A percentile compares a stretch with the other conserved stretches of the same genome.
These are phyloP conservation scores for Podospora australis DNA, from an alignment of 495 filamentous ascomycete genomes.

Conservation along the genomic window DNA sequence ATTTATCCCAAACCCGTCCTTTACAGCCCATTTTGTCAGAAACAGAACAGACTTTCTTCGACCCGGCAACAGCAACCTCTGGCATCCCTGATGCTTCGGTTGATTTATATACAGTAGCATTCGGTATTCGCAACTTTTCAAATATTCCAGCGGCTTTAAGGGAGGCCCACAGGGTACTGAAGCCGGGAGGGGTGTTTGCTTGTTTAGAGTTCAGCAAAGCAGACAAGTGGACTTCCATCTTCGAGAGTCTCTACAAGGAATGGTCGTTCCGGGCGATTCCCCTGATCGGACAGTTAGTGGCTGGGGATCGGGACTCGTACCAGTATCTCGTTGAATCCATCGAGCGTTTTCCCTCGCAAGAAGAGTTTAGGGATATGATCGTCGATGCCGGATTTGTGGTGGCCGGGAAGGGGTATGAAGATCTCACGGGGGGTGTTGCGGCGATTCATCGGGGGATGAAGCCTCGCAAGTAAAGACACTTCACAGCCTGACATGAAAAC, in stretches of 20 bases:
- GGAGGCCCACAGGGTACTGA: constrained; percentile 81
- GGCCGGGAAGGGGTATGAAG: constrained; percentile 74
- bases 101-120: constrained; percentile 95
- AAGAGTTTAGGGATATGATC: constrained; percentile 81
- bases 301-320: constrained; percentile 90
- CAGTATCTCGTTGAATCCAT: constrained; percentile 99
- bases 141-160: constrained; percentile 70
- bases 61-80: constrained; percentile 29
- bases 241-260: constrained; percentile 85
- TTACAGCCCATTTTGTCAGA: constrained; percentile 5
- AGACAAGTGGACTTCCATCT: constrained; percentile 52
- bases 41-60: constrained; percentile 13
- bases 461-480: constrained; percentile 45
- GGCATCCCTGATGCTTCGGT: constrained; percentile 55
- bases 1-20: constrained; percentile 38
- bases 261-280: constrained; percentile 96
- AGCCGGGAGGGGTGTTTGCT: constrained; percentile 92
- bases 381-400: constrained; percentile 79
- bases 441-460: constrained; percentile 97
- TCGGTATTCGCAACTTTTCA: constrained; percentile 95
- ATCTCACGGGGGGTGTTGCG: constrained; percentile 85
- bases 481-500: neutral
- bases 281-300: constrained; percentile 89
- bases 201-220: constrained; percentile 95
- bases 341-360: constrained; percentile 82